These are phyloP conservation scores for Rachicladosporium sp. DNA, from an alignment of 2,329 filamentous ascomycete species.

Conservation along the genomic window DNA sequence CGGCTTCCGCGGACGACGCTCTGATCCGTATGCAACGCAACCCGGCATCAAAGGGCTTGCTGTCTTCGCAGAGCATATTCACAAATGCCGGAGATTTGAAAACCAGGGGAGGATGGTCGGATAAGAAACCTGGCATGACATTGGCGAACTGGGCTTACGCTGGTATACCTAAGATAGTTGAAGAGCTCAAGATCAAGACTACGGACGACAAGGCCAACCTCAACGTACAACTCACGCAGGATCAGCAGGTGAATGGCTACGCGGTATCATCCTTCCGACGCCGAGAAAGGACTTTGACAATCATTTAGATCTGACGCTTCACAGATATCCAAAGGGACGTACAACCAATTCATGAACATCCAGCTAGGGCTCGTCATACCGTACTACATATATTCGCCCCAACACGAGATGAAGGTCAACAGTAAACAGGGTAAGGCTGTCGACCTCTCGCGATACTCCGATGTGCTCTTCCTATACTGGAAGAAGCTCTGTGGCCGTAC, in stretches of 20 bases:
- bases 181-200: conserved; percentile 4
- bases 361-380: conserved; percentile 1
- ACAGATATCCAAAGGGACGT: conserved; percentile 1
- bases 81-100: conserved; percentile 1
- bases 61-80: conserved; percentile 4
- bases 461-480: conserved; percentile 3
- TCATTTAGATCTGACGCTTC: not conserved
- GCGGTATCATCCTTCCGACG: not conserved
- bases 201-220: conserved; percentile 1
- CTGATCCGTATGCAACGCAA: conserved; percentile 4
- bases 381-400: conserved; percentile 4
- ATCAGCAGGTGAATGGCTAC: not conserved
- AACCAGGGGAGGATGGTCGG: conserved; percentile 1
- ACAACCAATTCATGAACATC: conserved; percentile 5
- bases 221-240: conserved; percentile 4
- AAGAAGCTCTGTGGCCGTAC: conserved; percentile 1
- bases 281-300: too few relatives aligned
- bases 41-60: not conserved
- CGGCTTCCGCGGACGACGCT: conserved; percentile 3
- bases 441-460: conserved; percentile 3
- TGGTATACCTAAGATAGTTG: conserved; percentile 2
- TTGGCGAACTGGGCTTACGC: conserved; percentile 3
- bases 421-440: conserved; percentile 1
- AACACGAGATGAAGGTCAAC: conserved; percentile 1
- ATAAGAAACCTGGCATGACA: not conserved